Conservation (phyloP, 2,329 filamentous ascomycete genomes). For the Alternaria metachromatica region DNA sequence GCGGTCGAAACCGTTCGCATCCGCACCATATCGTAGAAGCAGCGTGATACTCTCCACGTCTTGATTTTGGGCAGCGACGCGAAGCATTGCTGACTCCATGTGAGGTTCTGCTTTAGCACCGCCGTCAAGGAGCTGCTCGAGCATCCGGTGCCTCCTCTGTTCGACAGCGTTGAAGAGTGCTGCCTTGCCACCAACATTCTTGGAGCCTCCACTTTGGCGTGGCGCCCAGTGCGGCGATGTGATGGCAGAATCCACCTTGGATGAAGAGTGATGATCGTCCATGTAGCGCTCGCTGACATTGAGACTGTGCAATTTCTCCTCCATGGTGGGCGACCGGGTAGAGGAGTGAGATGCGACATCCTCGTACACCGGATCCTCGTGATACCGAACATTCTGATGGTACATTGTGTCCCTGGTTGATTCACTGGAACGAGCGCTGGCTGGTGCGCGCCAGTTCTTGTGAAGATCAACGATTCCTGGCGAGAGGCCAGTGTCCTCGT, state of each 20-base stretch:
- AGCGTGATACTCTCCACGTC: constrained; percentile 38
- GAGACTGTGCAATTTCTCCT: constrained; percentile 35
- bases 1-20: constrained; percentile 40
- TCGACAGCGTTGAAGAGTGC: constrained; percentile 62
- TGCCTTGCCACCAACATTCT: constrained; percentile 42
- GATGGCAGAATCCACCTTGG: constrained; percentile 25
- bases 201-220: constrained; percentile 32
- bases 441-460: constrained; percentile 38
- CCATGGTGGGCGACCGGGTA: constrained; percentile 27
- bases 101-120: constrained; percentile 38
- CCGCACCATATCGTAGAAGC: constrained; percentile 38
- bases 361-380: constrained; percentile 32
- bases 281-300: constrained; percentile 33
- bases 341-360: constrained; percentile 26
- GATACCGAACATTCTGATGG: constrained; percentile 24
- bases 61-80: constrained; percentile 38
- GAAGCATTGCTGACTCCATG: constrained; percentile 42
- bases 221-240: constrained; percentile 24
- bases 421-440: constrained; percentile 36
- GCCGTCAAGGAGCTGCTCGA: constrained; percentile 44
- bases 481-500: constrained; percentile 25
- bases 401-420: constrained; percentile 40
- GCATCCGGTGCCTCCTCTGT: constrained; percentile 69
- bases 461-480: constrained; percentile 33
- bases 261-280: constrained; percentile 25